Percentiles rank a stretch among this genome's conserved stretches.
Evolutionary conservation across 352 stramenopile genomes (phyloP).

Genomic region (Pythium sp.): DNA sequence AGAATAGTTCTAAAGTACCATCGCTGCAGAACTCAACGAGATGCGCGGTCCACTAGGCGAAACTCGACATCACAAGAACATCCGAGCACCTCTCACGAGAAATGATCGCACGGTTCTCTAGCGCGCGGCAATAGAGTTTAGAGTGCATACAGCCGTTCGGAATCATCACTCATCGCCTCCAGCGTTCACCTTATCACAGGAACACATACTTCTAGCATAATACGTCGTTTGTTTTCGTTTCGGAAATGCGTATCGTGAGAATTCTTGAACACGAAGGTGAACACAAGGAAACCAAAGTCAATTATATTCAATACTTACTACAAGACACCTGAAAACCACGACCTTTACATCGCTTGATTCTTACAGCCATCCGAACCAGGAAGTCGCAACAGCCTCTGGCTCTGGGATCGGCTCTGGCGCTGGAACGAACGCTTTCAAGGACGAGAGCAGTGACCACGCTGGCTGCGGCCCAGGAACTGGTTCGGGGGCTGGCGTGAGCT

Average conservation of each 20-base stretch:
- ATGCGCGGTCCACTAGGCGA: background rate
- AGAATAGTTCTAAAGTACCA: no score
- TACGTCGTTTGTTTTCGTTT: no score
- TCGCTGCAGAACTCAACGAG: background rate
- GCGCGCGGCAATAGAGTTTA: no score
- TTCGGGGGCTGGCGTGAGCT: background rate
- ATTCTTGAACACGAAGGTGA: no score
- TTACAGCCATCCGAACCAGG: slow-evolving; percentile 7
- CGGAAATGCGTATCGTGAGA: no score
- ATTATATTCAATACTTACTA: background rate
- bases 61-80: background rate
- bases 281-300: no score
- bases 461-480: background rate
- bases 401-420: slow-evolving; percentile 1
- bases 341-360: background rate
- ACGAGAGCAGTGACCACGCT: slow-evolving; percentile 8
- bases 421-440: slow-evolving; percentile 2
- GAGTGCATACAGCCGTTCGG: no score
- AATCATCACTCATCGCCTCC: no score
- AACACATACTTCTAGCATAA: no score
- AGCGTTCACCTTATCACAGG: no score
- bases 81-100: no score
- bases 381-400: background rate
- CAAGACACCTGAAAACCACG: background rate
- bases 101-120: no score